Evolutionary conservation across 1,139 yeast species (phyloP), one percentile per base, ranked within the genome.

Genomic region (Hanseniaspora sp.): DNA sequence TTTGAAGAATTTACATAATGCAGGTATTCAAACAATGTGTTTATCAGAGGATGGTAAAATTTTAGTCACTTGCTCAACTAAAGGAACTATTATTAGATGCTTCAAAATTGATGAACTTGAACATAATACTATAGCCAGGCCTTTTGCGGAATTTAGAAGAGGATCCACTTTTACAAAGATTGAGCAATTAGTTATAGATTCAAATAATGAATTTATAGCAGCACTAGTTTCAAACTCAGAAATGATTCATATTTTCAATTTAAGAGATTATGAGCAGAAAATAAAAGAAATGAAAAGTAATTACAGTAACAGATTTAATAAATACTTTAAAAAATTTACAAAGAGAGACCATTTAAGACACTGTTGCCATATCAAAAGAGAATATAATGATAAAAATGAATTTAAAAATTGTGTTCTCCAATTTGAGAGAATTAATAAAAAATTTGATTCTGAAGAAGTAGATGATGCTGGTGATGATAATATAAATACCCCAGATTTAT

Each of bases 1-100:
- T 5, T 80, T 28, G 78, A 76, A 30, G 70, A 72, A 31, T 63
- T 79, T 13, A 62, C 76, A 5, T 63, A 80, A 3, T 15, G 35
- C 54, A 13, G 54, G 54, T 9, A 51, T 51, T 5, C 47, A 51
- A 33, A 51, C 54, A 6, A 51, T 51, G 54, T 42, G 48, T 8
- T n/a, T 51, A 12, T 78, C 82, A 7, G 69, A 73, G 34, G 78
- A 77, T 60, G 82, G 81, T 7, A 66, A 67, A 15, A 64, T 75
- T 38, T 69, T 83, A 29, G 86, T 88, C 0, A 80, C 90, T 0
- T 84, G 88, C 0, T 81, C 87, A 0, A 71, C 73, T 1, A 82
- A 81, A 59, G 94, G 94, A 0, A 84, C 94, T 0, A 82, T 84
- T 5, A 72, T 84, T 0, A 68, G 92, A 47, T 80, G 83, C 0